Evolutionary conservation across 805 yeast species (phyloP), one percentile per base, ranked within the genome.

Genomic region (Pachysolen tannophilus): DNA sequence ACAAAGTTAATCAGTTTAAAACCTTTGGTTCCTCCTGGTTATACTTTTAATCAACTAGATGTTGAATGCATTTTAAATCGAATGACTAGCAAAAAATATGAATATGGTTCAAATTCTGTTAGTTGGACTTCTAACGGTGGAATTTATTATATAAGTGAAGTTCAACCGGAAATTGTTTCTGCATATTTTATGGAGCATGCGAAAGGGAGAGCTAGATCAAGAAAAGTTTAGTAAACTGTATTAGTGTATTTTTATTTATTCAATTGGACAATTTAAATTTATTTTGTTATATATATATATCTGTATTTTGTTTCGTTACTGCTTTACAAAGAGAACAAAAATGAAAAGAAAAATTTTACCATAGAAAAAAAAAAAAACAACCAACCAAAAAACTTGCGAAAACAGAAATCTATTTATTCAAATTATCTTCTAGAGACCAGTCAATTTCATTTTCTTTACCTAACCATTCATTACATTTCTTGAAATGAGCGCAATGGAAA

Each of bases 71-170:
- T 84, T 10, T 60, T 85, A 42, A 85, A 79, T 49, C 65, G 78
- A 46, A 62, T 86, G 37, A 61, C 61, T 28, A 86, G 84, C 4
- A 74, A 74, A 37, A 74, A 72, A 45, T 75, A 63, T 42, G 69
- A 71, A 49, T 79, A 86, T 44, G 78, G 72, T 13, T 70, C 72
- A 35, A 75, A 78, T 37, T 74, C 87, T 28, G 96, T 88, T 7
- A 82, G 94, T 31, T 87, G 97, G 97, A 86, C 95, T 0, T 77
- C 79, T 5, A 85, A 82, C 32, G 86, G 86, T 36, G 84, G 83
- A 1, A 76, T 74, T 8, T 87, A 83, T 55, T 88, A 72, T 53
- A 73, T 88, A 6, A 74, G 92, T 11, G 78, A 86, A 8, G 83
- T 84, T 7, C 50, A 53, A 52, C 37, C 38, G 3, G 58, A 54